phyloP scores from a whole-genome alignment of 768 basidiomycete species.

The Mycena vulgaris region DNA sequence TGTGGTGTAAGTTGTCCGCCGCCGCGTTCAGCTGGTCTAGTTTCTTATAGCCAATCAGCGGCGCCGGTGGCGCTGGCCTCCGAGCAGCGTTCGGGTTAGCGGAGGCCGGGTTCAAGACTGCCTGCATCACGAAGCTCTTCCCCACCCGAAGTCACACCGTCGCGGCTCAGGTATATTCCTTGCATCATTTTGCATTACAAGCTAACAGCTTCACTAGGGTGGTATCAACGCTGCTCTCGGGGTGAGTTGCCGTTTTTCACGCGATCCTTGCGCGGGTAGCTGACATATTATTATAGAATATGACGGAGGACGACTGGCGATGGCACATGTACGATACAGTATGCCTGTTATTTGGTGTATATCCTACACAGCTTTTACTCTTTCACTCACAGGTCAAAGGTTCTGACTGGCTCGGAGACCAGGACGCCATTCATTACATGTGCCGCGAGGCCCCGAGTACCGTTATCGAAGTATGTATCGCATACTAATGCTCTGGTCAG shows the following conservation, averaged over 20 bases:
- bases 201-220: conserved; percentile 68
- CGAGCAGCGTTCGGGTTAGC: conserved; percentile 98
- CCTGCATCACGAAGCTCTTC: conserved; percentile 99
- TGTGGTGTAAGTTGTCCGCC: conserved; percentile 84
- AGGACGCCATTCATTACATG: conserved; percentile 99
- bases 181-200: background rate
- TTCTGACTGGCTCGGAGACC: conserved; percentile 99
- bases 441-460: conserved; percentile 95
- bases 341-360: conserved; percentile 46
- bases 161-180: conserved; percentile 85
- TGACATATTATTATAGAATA: conserved; percentile 70
- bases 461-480: conserved; percentile 85
- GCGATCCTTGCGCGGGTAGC: background rate
- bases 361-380: conserved; percentile 29
- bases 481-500: conserved; percentile 28
- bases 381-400: conserved; percentile 85
- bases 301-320: conserved; percentile 99
- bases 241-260: conserved; percentile 61
- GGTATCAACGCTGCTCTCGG: conserved; percentile 99
- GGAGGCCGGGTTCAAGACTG: conserved; percentile 98
- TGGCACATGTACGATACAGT: conserved; percentile 99
- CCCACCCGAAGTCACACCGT: conserved; percentile 99
- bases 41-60: conserved; percentile 61
- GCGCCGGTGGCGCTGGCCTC: conserved; percentile 98
- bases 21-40: conserved; percentile 6